Base-by-base conservation (phyloP, 257 asterid species). In the Gentiana macrophylla region DNA sequence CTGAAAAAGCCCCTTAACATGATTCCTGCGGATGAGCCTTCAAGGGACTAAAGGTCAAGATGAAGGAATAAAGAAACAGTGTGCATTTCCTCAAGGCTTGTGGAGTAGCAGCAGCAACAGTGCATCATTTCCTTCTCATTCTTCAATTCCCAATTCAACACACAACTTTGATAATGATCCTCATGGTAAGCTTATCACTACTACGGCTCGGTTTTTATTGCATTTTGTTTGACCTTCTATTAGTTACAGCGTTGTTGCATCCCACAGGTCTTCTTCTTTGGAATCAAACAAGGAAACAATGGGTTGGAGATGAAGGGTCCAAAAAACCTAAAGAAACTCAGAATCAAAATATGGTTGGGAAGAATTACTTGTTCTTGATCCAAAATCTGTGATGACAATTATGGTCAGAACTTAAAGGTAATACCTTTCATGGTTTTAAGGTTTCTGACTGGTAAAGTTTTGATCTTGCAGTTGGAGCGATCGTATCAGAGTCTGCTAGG, bases 31-130 rank as follows among this genome's bases (percentile, higher is more conserved):
- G 95, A 84, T 67, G 84, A 80, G 77, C 94, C 89, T 33, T 70
- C 54, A 83, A 73, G 74, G 84, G 92, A 59, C 85, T 76, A 84
- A 76, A 66, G 68, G 68, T 67, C 82, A 76, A 80, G 82, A 86
- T 55, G 82, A 75, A 36, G 80, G 74, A 53, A 79, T 76, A 62
- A 91, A 82, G 72, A 77, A 75, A 66, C 74, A 51, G 50, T 74
- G 72, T 67, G 48, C 76, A 46, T 76, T n/a, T n/a, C n/a, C 77
- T 2, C 86, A 84, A 67, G 88, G 83, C 45, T 81, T 82, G 64
- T 84, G 94, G 98, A 87, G 96, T n/a, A 77, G 77, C 70, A 91
- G 88, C 67, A 69, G 84, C 67, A 77, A 82, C 63, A 90, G 95
- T n/a, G 83, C 79, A 54, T n/a, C n/a, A n/a, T 79, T 87, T 67